Evolutionary conservation across 106 monocot species (phyloP).

Genomic region (Xerophyta viscosa): DNA sequence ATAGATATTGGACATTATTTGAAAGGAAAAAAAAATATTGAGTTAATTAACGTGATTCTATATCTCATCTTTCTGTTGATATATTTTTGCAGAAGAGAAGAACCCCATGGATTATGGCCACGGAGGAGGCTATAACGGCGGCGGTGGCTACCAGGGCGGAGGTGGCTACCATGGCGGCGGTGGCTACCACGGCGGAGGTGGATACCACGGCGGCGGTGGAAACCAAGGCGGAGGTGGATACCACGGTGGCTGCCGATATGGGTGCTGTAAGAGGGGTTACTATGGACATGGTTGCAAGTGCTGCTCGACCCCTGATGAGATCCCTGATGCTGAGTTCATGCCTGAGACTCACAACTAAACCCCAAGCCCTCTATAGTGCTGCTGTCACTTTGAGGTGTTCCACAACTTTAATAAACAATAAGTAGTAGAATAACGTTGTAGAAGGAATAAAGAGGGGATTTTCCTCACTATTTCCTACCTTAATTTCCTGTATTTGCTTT

Average conservation of each 20-base stretch:
- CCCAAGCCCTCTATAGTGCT: too few relatives aligned
- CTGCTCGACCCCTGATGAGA: neutral
- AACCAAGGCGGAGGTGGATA: conserved; percentile 1
- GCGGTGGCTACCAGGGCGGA: neutral
- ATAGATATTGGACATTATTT: too few relatives aligned
- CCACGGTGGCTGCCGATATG: neutral
- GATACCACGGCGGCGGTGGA: neutral
- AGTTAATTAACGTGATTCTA: too few relatives aligned
- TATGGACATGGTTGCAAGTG: neutral
- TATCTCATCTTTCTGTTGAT: too few relatives aligned
- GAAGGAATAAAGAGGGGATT: too few relatives aligned
- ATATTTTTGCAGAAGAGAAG: neutral
- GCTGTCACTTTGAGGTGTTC: too few relatives aligned
- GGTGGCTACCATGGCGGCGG: neutral
- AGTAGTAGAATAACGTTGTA: too few relatives aligned
- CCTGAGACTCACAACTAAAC: too few relatives aligned
- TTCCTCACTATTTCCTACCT: too few relatives aligned
- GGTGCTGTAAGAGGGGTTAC: neutral
- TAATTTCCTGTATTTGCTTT: too few relatives aligned
- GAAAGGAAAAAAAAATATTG: too few relatives aligned
- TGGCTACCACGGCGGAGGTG: neutral
- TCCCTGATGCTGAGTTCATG: neutral
- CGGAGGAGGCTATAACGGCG: neutral
- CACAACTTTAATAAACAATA: too few relatives aligned
- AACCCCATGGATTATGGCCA: neutral